These are phyloP conservation scores for Pseudocohnilembus persalinus DNA, from an alignment of 169 alveolate species.

Conservation along the genomic window DNA sequence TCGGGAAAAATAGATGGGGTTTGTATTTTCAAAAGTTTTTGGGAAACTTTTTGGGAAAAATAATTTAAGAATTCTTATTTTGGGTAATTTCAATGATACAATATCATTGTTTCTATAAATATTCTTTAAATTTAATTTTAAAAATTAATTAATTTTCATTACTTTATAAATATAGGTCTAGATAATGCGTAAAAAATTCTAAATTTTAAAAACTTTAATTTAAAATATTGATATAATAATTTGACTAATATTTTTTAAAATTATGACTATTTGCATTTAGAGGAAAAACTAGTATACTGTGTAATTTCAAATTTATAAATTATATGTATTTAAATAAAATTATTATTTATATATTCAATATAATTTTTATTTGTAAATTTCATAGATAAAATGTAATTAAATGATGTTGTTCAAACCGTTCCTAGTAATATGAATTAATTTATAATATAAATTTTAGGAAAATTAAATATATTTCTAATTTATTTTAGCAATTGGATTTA, in stretches of 20 bases:
- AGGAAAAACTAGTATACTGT: conserved; percentile 82
- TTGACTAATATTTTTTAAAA: no score
- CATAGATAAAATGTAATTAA: conserved; percentile 58
- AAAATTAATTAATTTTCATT: not conserved
- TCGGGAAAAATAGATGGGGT: conserved; percentile 29
- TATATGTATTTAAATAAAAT: no score
- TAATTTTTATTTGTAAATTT: not conserved
- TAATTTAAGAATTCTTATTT: conserved; percentile 40
- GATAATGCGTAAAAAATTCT: conserved; percentile 46
- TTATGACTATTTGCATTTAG: not conserved
- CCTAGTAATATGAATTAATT: conserved; percentile 47
- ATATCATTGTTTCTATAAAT: not conserved
- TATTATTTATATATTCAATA: not conserved
- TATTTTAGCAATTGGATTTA: conserved; percentile 77
- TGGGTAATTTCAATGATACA: conserved; percentile 13
- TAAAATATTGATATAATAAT: no score
- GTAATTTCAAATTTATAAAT: conserved; percentile 24
- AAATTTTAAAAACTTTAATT: no score
- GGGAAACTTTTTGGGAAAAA: conserved; percentile 24
- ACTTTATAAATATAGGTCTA: conserved; percentile 1
- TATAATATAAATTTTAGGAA: not conserved
- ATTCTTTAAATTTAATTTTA: not conserved
- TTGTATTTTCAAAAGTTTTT: conserved; percentile 39
- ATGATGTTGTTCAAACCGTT: conserved; percentile 68
- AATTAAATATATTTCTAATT: not conserved